A percentile compares a stretch with the other conserved stretches of the same genome.
Conservation (phyloP, 2,329 filamentous ascomycete species). For the Teratosphaeria viscida region DNA sequence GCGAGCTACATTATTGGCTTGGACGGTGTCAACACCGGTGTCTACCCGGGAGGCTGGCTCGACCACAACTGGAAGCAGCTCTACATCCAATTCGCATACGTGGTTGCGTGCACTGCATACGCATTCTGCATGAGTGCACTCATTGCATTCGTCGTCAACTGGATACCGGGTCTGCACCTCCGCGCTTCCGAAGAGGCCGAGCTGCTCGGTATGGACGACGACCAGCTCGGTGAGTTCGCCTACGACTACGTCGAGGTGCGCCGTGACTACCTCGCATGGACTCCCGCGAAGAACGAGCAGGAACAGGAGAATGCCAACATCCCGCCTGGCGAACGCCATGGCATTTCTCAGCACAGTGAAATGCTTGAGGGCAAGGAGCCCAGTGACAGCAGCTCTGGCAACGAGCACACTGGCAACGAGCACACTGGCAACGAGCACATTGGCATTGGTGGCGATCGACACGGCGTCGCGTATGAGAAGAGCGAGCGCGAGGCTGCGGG, state of each 20-base stretch:
- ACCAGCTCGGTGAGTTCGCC: constrained; percentile 81
- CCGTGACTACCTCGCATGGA: constrained; percentile 81
- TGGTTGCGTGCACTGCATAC: constrained; percentile 56
- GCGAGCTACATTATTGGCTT: constrained; percentile 61
- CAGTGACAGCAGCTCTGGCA: constrained; percentile 23
- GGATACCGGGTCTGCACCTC: constrained; percentile 66
- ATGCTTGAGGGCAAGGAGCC: constrained; percentile 50
- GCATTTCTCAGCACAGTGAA: constrained; percentile 49
- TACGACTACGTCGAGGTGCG: constrained; percentile 87
- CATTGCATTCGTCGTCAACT: constrained; percentile 64
- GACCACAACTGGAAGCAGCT: constrained; percentile 64
- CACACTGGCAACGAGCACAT: constrained; percentile 37
- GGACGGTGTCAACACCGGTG: constrained; percentile 59
- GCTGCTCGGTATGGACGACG: constrained; percentile 78
- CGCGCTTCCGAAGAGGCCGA: constrained; percentile 74
- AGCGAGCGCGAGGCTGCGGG: constrained; percentile 14
- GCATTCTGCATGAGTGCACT: constrained; percentile 63
- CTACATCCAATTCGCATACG: constrained; percentile 71
- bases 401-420: constrained; percentile 31
- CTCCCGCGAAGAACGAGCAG: constrained; percentile 59
- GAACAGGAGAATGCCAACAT: constrained; percentile 48
- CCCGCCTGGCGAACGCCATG: constrained; percentile 57
- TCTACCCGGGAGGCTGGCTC: constrained; percentile 54
- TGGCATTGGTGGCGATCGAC: constrained; percentile 42
- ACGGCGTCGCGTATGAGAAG: constrained; percentile 41